Conservation (phyloP, 257 asterid genomes). For the Solanum pinnatisectum region DNA sequence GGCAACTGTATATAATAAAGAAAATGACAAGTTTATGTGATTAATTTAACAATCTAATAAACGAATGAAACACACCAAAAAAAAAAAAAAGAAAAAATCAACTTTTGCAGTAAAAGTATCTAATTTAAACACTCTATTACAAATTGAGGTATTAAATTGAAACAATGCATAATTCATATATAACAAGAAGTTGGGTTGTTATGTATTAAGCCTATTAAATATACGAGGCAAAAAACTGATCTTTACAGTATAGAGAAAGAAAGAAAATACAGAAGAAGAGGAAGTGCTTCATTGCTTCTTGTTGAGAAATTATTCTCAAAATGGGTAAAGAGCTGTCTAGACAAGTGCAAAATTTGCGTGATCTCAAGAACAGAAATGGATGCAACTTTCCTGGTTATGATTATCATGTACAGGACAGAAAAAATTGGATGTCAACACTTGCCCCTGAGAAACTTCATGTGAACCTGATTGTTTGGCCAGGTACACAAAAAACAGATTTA, state of each 20-base stretch:
- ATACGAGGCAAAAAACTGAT: neutral
- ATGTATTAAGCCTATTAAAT: neutral
- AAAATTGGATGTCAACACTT: conserved; percentile 70
- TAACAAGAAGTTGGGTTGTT: too few species aligned
- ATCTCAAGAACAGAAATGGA: conserved; percentile 34
- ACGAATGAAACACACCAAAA: neutral
- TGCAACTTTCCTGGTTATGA: conserved; percentile 60
- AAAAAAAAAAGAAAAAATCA: too few species aligned
- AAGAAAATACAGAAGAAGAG: neutral
- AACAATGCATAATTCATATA: neutral
- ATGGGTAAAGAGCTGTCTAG: conserved; percentile 61
- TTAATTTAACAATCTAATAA: neutral
- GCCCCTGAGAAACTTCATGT: conserved; percentile 38
- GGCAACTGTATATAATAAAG: neutral
- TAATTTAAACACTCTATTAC: neutral
- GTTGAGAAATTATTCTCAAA: neutral
- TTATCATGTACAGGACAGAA: conserved; percentile 47
- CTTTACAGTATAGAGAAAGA: neutral
- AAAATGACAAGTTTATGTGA: neutral
- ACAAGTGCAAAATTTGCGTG: conserved; percentile 38
- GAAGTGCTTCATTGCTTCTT: neutral
- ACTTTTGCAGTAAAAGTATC: too few species aligned
- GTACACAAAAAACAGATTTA: conserved; percentile 34
- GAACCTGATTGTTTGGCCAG: conserved; percentile 84
- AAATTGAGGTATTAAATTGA: neutral